Conservation (phyloP, 306 rosid species). For the Ochetophila trinervis region DNA sequence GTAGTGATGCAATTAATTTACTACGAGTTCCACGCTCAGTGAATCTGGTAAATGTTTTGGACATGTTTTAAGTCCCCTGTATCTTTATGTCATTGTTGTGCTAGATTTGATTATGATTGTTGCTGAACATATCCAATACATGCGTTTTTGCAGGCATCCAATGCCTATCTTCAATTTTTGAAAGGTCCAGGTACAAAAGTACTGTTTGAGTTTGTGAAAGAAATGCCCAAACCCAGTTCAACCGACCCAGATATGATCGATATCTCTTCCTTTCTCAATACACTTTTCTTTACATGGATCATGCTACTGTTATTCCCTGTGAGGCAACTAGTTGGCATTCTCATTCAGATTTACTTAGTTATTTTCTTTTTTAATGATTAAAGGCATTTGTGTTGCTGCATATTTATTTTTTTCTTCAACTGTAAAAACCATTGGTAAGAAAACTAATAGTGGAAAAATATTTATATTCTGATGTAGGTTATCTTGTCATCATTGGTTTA, state of each 20-base stretch:
- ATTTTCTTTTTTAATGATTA: too few relatives aligned
- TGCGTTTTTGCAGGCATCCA: conserved; percentile 53
- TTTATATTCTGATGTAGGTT: conserved; percentile 43
- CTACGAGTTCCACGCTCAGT: conserved; percentile 63
- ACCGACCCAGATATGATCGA: conserved; percentile 41
- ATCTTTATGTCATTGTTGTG: too few relatives aligned
- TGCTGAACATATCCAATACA: too few relatives aligned
- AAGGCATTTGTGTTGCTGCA: not conserved
- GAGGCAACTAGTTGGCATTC: too few relatives aligned
- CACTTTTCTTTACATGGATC: conserved; percentile 89
- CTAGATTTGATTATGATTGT: not conserved
- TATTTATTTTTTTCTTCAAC: too few relatives aligned
- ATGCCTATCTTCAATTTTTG: conserved; percentile 70
- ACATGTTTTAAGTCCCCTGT: not conserved
- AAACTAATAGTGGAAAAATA: too few relatives aligned
- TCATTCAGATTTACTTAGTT: too few relatives aligned
- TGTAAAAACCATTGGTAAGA: not conserved
- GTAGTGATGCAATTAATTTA: conserved; percentile 37
- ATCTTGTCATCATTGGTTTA: conserved; percentile 66
- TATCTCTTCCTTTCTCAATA: conserved; percentile 69
- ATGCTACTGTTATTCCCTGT: conserved; percentile 86
- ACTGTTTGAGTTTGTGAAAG: conserved; percentile 75
- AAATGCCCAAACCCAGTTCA: conserved; percentile 79
- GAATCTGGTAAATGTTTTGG: conserved; percentile 52
- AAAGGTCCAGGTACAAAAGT: conserved; percentile 62